Evolutionary conservation across 2,329 filamentous ascomycete genomes (phyloP), one percentile per base, ranked within the genome.

Genomic region (Aspergillus sergii): DNA sequence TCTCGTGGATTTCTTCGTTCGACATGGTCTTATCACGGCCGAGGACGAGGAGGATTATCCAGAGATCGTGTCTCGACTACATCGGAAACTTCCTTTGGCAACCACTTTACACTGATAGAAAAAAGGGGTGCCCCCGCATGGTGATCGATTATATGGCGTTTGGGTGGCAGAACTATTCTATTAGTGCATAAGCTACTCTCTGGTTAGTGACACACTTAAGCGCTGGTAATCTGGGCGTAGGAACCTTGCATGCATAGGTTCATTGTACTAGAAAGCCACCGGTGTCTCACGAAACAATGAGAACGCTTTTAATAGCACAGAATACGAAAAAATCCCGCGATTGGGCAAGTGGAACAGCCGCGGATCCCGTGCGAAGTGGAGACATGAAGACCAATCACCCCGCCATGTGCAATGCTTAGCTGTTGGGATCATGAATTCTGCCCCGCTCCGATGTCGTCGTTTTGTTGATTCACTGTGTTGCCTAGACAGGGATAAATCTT

Each of bases 31-130:
- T 3, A 54, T 64, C 46, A 64, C 53, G 19, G 34, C 62, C 5
- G 62, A 64, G 34, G 54, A 61, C 1, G 62, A 61, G 14, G 21
- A 57, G 1, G 54, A 58, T 30, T 64, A 64, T 26, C 14, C 45
- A 19, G 62, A 64, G 53, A 64, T 64, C 14, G 62, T 64, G 11
- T 45, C 58, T 3, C 43, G 62, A 32, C 48, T 64, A 4, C 62
- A 64, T 39, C 36, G 62, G 36, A 61, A 63, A 19, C 55, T 65
- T 34, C 64, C 64, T 6, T 64, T 64, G 46, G 46, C 55, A 26
- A 55, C 51, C 0, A 55, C n/a, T 26, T 9, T 34, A 11, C n/a
- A 11, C 6, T 23, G 8, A 53, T 34, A 34, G 6, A 19, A 21
- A 39, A 11, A 19, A 4, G 23, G 16, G 12, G 2, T 28, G 10